These are phyloP conservation scores for Suillus discolor DNA, from an alignment of 768 basidiomycete species.

Conservation along the genomic window DNA sequence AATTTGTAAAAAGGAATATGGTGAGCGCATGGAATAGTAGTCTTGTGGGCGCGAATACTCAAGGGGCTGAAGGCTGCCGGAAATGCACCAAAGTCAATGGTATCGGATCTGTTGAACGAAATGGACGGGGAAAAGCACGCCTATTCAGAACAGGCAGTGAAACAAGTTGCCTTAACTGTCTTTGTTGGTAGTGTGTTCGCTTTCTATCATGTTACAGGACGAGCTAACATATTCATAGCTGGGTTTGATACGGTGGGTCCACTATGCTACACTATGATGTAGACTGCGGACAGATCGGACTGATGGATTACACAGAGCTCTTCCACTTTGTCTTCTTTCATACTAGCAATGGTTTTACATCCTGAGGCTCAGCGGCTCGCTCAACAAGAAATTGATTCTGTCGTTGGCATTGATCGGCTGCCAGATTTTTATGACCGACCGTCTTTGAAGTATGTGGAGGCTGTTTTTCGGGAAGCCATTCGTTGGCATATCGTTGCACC, in stretches of 20 bases:
- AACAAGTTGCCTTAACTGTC: constrained; percentile 31
- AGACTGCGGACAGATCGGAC: background rate
- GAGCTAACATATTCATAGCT: constrained; percentile 16
- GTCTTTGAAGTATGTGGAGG: constrained; percentile 31
- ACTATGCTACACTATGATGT: background rate
- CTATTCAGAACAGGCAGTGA: constrained; percentile 24
- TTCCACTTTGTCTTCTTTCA: constrained; percentile 24
- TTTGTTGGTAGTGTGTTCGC: constrained; percentile 28
- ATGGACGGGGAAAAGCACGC: constrained; percentile 19
- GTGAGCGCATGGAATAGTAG: constrained; percentile 15
- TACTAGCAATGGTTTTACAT: constrained; percentile 33
- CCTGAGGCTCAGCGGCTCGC: constrained; percentile 33
- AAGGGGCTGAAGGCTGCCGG: constrained; percentile 22
- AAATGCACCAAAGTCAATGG: constrained; percentile 29
- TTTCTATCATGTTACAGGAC: background rate
- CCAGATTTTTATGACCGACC: constrained; percentile 30
- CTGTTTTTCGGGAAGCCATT: constrained; percentile 32
- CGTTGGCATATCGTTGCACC: constrained; percentile 36
- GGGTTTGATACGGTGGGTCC: constrained; percentile 29
- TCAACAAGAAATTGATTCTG: constrained; percentile 32
- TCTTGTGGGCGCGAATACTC: background rate
- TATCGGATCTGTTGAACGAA: constrained; percentile 27
- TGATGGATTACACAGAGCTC: constrained; percentile 19
- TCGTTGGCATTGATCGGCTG: constrained; percentile 15
- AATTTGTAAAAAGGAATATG: constrained; percentile 29